Evolutionary conservation across 192 early-diverging fungal genomes (phyloP).

Genomic region (Coemansia interrupta): DNA sequence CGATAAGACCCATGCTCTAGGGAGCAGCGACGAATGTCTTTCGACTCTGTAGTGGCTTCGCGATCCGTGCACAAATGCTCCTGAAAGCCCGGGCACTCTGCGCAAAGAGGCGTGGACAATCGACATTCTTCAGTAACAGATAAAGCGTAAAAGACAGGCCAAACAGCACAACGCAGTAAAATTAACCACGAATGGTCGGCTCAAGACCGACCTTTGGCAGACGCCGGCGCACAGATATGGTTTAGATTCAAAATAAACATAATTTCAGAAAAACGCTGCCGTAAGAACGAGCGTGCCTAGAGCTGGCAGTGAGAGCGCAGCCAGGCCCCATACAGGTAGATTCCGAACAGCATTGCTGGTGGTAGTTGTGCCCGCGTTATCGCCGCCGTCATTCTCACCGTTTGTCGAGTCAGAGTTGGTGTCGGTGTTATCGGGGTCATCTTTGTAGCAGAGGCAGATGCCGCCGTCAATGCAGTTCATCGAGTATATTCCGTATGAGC

Average conservation of each 20-base stretch:
- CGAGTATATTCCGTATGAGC: constrained; percentile 35
- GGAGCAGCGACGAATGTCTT: constrained; percentile 41
- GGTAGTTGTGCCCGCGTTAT: background rate
- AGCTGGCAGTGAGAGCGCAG: constrained; percentile 10
- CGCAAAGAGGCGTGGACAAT: no score
- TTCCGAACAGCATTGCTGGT: constrained; percentile 8
- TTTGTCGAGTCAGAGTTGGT: constrained; percentile 5
- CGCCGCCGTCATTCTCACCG: background rate
- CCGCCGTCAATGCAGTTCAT: constrained; percentile 46
- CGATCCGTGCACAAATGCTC: no score
- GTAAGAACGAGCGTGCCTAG: constrained; percentile 22
- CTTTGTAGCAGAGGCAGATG: constrained; percentile 39
- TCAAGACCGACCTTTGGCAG: no score
- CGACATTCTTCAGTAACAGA: no score
- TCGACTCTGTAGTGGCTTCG: constrained; percentile 15
- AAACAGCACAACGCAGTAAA: no score
- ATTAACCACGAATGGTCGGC: no score
- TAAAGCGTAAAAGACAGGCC: no score
- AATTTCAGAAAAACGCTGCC: constrained; percentile 19
- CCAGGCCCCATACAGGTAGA: constrained; percentile 17
- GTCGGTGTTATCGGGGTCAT: constrained; percentile 16
- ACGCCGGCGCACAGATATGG: background rate
- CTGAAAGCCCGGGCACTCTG: no score
- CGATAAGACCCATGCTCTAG: constrained; percentile 36
- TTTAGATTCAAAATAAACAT: background rate